Conservation (phyloP, 352 stramenopile species). For the Globisporangium spiculum region DNA sequence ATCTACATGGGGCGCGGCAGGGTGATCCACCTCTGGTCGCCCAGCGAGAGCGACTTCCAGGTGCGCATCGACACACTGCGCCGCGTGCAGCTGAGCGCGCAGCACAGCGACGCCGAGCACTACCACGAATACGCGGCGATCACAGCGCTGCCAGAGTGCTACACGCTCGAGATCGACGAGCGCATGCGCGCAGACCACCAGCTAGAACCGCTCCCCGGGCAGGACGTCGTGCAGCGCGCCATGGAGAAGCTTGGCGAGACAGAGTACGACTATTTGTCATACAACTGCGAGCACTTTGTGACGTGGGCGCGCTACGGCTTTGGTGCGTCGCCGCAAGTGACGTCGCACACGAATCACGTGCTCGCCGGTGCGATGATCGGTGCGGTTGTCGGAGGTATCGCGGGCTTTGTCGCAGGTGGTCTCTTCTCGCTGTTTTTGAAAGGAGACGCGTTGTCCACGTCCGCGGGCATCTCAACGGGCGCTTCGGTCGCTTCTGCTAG, state of each 20-base stretch:
- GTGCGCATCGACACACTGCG: slow-evolving; percentile 65
- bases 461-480: slow-evolving; percentile 19
- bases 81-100: slow-evolving; percentile 26
- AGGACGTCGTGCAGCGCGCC: slow-evolving; percentile 46
- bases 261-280: slow-evolving; percentile 45
- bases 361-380: slow-evolving; percentile 60
- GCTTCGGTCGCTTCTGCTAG: slow-evolving; percentile 4
- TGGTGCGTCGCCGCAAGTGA: slow-evolving; percentile 52
- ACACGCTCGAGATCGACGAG: slow-evolving; percentile 44
- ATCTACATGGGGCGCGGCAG: slow-evolving; percentile 43
- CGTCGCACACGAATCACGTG: slow-evolving; percentile 54
- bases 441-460: slow-evolving; percentile 48
- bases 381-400: slow-evolving; percentile 51
- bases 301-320: slow-evolving; percentile 66
- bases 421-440: slow-evolving; percentile 65
- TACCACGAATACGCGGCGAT: slow-evolving; percentile 12
- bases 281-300: slow-evolving; percentile 82
- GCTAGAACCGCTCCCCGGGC: slow-evolving; percentile 33
- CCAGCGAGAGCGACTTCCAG: slow-evolving; percentile 35
- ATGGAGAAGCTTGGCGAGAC: slow-evolving; percentile 46
- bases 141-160: slow-evolving; percentile 28
- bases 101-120: slow-evolving; percentile 4
- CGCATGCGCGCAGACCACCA: slow-evolving; percentile 45
- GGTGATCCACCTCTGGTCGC: slow-evolving; percentile 69
- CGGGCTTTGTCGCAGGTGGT: slow-evolving; percentile 54